Percentiles rank a stretch among this genome's conserved stretches.
Evolutionary conservation across 2,329 filamentous ascomycete species (phyloP).

Genomic region (Colletotrichum tamarilloi): DNA sequence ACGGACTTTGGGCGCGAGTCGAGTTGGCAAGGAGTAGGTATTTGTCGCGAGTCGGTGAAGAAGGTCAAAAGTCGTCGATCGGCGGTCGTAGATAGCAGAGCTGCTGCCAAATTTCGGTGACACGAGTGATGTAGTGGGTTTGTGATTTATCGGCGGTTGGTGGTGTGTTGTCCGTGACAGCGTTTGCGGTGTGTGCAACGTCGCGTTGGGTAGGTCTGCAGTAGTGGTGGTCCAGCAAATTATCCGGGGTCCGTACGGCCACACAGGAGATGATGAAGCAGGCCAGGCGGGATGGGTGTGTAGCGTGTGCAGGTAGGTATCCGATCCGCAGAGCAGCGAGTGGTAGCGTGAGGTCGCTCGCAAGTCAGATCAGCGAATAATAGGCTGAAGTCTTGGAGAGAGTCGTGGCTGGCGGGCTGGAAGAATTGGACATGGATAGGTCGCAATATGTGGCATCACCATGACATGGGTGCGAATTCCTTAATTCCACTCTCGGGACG

Average conservation of each 20-base stretch:
- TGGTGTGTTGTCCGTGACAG: slow-evolving; percentile 18
- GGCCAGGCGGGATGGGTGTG: no score
- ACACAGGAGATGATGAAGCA: no score
- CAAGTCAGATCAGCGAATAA: slow-evolving; percentile 7
- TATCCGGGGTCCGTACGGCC: background rate
- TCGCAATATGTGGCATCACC: slow-evolving; percentile 34
- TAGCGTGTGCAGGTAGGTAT: no score
- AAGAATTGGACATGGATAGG: slow-evolving; percentile 27
- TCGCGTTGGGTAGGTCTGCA: slow-evolving; percentile 27
- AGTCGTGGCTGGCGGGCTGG: background rate
- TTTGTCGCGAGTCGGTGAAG: background rate
- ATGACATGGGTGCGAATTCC: slow-evolving; percentile 30
- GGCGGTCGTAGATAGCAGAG: background rate
- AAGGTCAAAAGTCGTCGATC: no score
- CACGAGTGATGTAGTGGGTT: background rate
- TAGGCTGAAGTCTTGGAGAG: background rate
- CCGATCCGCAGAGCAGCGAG: background rate
- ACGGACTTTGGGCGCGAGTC: background rate
- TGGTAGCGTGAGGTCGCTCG: background rate
- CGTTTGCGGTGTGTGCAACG: slow-evolving; percentile 7
- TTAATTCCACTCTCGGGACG: slow-evolving; percentile 27
- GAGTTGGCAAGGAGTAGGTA: background rate
- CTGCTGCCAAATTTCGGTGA: background rate
- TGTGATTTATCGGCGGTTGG: slow-evolving; percentile 4
- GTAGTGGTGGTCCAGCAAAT: slow-evolving; percentile 3